A percentile compares a stretch with the other conserved stretches of the same genome.
Conservation (phyloP, 768 basidiomycete genomes). For the Clitopilus hobsonii region DNA sequence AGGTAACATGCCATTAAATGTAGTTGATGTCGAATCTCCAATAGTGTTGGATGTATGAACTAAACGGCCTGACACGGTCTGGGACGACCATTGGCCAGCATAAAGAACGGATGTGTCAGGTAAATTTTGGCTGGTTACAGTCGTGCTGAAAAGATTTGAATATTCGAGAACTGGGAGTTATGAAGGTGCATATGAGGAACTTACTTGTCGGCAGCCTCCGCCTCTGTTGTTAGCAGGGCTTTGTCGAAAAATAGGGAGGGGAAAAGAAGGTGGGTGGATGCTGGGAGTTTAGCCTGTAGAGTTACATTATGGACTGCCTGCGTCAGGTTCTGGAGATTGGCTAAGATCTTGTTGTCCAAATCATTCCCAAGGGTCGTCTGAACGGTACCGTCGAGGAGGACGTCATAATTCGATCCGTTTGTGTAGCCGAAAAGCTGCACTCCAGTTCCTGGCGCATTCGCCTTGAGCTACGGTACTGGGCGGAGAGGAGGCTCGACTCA, state of each 20-base stretch:
- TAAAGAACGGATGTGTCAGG: slow-evolving; percentile 46
- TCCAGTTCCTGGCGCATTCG: slow-evolving; percentile 54
- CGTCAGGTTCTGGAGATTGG: slow-evolving; percentile 39
- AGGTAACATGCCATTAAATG: slow-evolving; percentile 43
- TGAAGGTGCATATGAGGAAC: too few species aligned
- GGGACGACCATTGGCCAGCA: slow-evolving; percentile 50
- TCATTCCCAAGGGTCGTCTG: slow-evolving; percentile 18
- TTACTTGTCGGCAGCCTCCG: slow-evolving; percentile 30
- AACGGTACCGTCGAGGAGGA: slow-evolving; percentile 47
- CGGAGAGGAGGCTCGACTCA: slow-evolving; percentile 23
- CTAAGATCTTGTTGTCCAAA: slow-evolving; percentile 37
- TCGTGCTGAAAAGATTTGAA: slow-evolving; percentile 21
- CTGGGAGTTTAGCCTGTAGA: slow-evolving; percentile 26
- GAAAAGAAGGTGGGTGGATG: slow-evolving; percentile 12
- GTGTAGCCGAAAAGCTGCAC: slow-evolving; percentile 56
- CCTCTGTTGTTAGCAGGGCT: slow-evolving; percentile 42
- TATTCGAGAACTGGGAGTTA: too few species aligned
- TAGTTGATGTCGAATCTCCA: slow-evolving; percentile 38
- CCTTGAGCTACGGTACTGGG: neutral
- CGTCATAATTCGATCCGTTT: slow-evolving; percentile 35
- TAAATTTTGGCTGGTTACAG: slow-evolving; percentile 28
- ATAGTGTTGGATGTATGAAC: slow-evolving; percentile 25
- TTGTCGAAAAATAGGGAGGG: slow-evolving; percentile 52
- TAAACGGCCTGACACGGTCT: slow-evolving; percentile 12
- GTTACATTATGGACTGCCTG: slow-evolving; percentile 51